These are phyloP conservation scores for Nidula niveotomentosa DNA, from an alignment of 1,284 basidiomycete species.

Conservation along the genomic window DNA sequence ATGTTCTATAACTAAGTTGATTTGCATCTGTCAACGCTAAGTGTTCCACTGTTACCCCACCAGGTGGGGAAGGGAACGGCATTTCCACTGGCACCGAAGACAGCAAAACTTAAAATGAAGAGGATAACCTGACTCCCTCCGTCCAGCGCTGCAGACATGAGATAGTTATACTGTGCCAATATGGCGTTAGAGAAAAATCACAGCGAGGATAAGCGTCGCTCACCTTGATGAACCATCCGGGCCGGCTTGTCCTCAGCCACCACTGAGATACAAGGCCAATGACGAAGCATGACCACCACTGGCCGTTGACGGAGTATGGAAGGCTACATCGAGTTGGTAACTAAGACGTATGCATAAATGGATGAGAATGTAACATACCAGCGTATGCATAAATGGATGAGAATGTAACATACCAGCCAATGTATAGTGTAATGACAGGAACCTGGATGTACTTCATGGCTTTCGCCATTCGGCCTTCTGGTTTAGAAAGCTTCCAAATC, in stretches of 20 bases:
- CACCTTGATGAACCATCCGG: slow-evolving; percentile 49
- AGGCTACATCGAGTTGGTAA: slow-evolving; percentile 20
- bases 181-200: no score
- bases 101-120: slow-evolving; percentile 57
- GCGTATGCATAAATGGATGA: slow-evolving; percentile 11
- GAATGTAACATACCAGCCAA: slow-evolving; percentile 34
- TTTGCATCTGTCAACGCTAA: slow-evolving; percentile 37
- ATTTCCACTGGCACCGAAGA: slow-evolving; percentile 65
- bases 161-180: slow-evolving; percentile 37
- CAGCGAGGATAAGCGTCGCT: neutral
- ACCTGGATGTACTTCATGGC: slow-evolving; percentile 46
- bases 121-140: slow-evolving; percentile 48
- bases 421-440: slow-evolving; percentile 49
- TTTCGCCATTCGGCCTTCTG: slow-evolving; percentile 25
- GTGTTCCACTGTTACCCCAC: slow-evolving; percentile 33
- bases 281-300: slow-evolving; percentile 48
- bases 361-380: slow-evolving; percentile 21
- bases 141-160: slow-evolving; percentile 43
- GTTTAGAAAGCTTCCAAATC: slow-evolving; percentile 35
- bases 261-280: slow-evolving; percentile 47
- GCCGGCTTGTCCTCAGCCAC: slow-evolving; percentile 44
- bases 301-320: slow-evolving; percentile 56
- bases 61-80: slow-evolving; percentile 53
- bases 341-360: neutral
- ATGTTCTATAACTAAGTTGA: slow-evolving; percentile 9